Conservation (phyloP, 2,329 filamentous ascomycete species). For the Epichloe brachyelytri region DNA sequence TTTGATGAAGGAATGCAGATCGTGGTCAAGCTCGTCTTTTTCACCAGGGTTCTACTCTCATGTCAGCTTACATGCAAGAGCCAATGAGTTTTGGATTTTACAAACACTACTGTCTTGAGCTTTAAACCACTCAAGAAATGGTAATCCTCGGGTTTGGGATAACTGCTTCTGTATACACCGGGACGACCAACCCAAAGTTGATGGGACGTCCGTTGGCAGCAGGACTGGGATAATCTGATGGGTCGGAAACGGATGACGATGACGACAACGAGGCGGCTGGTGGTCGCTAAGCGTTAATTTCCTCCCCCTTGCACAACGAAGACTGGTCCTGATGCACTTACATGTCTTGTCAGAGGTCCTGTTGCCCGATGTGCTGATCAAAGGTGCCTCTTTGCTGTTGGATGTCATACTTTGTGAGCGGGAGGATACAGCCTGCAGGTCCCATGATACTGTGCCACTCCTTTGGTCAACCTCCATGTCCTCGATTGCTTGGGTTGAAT, state of each 20-base stretch:
- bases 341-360: background rate
- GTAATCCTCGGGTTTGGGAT: constrained; percentile 59
- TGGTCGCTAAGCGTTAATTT: background rate
- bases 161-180: constrained; percentile 71
- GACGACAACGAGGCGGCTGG: background rate
- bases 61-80: constrained; percentile 6
- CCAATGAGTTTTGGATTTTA: constrained; percentile 8
- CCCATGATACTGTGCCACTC: constrained; percentile 7
- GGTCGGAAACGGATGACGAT: constrained; percentile 1
- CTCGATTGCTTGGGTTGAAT: constrained; percentile 9
- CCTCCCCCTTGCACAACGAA: background rate
- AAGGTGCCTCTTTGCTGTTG: constrained; percentile 10
- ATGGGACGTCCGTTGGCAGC: constrained; percentile 30
- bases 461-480: constrained; percentile 15
- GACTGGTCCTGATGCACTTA: background rate
- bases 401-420: background rate
- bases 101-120: constrained; percentile 70
- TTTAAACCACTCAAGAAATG: constrained; percentile 53
- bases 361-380: background rate
- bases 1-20: constrained; percentile 48
- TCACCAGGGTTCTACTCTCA: constrained; percentile 43
- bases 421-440: constrained; percentile 5
- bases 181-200: constrained; percentile 67
- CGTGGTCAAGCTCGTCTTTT: constrained; percentile 40
- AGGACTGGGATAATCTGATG: constrained; percentile 10